Conservation (phyloP, 768 basidiomycete species). For the Boletus patriciae region DNA sequence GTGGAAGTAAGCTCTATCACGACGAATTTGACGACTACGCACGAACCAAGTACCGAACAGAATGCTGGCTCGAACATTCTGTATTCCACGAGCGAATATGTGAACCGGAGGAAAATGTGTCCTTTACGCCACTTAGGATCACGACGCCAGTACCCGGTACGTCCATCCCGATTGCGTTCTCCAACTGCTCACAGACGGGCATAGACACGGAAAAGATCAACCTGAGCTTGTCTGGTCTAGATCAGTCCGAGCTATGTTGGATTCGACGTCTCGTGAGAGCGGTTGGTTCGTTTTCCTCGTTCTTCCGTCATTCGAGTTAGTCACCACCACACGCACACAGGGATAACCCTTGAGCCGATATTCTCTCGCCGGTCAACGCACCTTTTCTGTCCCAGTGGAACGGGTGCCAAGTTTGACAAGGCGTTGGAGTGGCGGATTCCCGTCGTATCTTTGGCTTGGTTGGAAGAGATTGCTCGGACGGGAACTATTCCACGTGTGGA, state of each 20-base stretch:
- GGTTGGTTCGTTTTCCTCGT: slow-evolving; percentile 15
- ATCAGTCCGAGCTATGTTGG: slow-evolving; percentile 66
- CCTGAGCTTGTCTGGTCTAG: slow-evolving; percentile 75
- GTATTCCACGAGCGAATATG: slow-evolving; percentile 75
- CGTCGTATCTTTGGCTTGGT: slow-evolving; percentile 71
- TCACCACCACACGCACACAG: slow-evolving; percentile 34
- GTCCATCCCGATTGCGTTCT: not conserved
- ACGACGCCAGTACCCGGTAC: slow-evolving; percentile 59
- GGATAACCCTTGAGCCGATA: slow-evolving; percentile 52
- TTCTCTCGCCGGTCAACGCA: slow-evolving; percentile 76
- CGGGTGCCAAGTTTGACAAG: slow-evolving; percentile 74
- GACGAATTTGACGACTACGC: slow-evolving; percentile 50
- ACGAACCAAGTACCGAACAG: slow-evolving; percentile 71
- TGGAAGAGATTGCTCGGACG: slow-evolving; percentile 54
- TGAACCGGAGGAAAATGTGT: slow-evolving; percentile 61
- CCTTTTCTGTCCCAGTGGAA: slow-evolving; percentile 70
- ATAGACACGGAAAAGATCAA: slow-evolving; percentile 57
- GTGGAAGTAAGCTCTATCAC: slow-evolving; percentile 67
- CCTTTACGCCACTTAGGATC: slow-evolving; percentile 65
- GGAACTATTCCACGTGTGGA: slow-evolving; percentile 47
- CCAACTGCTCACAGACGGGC: not conserved
- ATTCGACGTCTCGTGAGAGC: slow-evolving; percentile 38
- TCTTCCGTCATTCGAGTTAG: not conserved
- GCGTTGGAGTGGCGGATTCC: slow-evolving; percentile 78
- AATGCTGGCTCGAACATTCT: slow-evolving; percentile 92